Evolutionary conservation across 2,329 filamentous ascomycete genomes (phyloP).

Genomic region (Cladosporium sp.): DNA sequence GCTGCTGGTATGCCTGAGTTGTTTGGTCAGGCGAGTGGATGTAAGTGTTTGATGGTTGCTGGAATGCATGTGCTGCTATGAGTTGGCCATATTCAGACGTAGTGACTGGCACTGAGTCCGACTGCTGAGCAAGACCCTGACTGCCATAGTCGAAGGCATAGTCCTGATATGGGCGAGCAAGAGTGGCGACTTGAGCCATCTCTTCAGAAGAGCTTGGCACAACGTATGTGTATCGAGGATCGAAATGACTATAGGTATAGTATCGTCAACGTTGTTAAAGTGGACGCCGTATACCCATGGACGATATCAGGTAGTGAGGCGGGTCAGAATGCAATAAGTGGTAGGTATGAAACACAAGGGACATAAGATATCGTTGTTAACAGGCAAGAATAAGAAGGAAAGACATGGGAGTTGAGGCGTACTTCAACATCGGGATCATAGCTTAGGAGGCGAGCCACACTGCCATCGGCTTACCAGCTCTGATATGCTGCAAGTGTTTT

Average conservation of each 20-base stretch:
- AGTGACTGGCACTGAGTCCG: slow-evolving; percentile 18
- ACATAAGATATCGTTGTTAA: slow-evolving; percentile 14
- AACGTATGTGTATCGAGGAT: background rate
- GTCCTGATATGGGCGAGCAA: slow-evolving; percentile 46
- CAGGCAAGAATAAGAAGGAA: slow-evolving; percentile 11
- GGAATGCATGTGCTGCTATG: slow-evolving; percentile 23
- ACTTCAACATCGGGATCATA: slow-evolving; percentile 10
- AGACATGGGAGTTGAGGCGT: slow-evolving; percentile 11
- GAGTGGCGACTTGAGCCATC: slow-evolving; percentile 35
- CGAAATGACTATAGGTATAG: slow-evolving; percentile 10
- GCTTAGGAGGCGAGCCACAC: slow-evolving; percentile 11
- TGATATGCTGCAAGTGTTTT: slow-evolving; percentile 13
- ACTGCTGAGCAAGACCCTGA: slow-evolving; percentile 40
- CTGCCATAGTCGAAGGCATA: slow-evolving; percentile 44
- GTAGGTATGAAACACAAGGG: slow-evolving; percentile 14
- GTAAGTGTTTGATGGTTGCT: slow-evolving; percentile 13
- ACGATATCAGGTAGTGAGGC: slow-evolving; percentile 5
- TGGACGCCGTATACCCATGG: slow-evolving; percentile 5
- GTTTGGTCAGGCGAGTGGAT: slow-evolving; percentile 13
- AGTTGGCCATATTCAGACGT: slow-evolving; percentile 22
- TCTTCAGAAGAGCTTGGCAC: background rate
- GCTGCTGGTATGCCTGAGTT: slow-evolving; percentile 22
- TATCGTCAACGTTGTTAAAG: slow-evolving; percentile 12
- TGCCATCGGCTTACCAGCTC: slow-evolving; percentile 3
- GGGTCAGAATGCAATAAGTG: slow-evolving; percentile 8